Evolutionary conservation across 108 stramenopile genomes (phyloP), one percentile per base, ranked within the genome.

Genomic region (Cylindrotheca fusiformis): DNA sequence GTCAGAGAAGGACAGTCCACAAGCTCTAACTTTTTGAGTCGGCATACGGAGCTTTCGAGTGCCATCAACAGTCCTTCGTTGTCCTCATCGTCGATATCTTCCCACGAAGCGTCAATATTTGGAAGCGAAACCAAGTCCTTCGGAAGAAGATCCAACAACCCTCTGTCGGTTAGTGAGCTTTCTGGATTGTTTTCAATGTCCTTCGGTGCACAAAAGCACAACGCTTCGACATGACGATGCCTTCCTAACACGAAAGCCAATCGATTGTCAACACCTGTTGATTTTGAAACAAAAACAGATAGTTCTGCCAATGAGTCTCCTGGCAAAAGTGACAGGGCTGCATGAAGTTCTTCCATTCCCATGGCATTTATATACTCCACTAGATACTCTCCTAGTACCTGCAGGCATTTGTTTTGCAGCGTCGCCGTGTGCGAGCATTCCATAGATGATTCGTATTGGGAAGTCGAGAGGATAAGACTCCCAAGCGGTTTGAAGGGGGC

Each of bases 301-400:
- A 71, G 41, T 19, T 52, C 56, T 32, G 55, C 26, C 28, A 63
- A 25, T 4, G 55, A 45, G 18, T 71, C 62, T 6, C 62, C 23
- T 23, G 70, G 62, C 14, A 71, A 55, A 6, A 71, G 28, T 17
- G 70, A 56, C 17, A 71, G 28, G 4, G 26, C 48, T 19, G 41
- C 48, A 29, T 71, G 60, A 31, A 71, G 48, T 58, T 56, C 55
- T 12, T 63, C 2, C 21, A 47, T 32, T 17, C 70, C 70, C 61
- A 71, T 63, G 24, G 56, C 55, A 18, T 63, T 30, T 20, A 61
- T n/a, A 48, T 71, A 71, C 21, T 71, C 62, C 3, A 21, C 32
- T 33, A 71, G 45, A 51, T 71, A 58, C 12, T 33, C 24, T 0
- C 52, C 20, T 17, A 71, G 52, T 10, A 71, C 54, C 17, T 49